Conservation (phyloP, 2,329 filamentous ascomycete species). For the Hawksworthiomyces lignivorus region DNA sequence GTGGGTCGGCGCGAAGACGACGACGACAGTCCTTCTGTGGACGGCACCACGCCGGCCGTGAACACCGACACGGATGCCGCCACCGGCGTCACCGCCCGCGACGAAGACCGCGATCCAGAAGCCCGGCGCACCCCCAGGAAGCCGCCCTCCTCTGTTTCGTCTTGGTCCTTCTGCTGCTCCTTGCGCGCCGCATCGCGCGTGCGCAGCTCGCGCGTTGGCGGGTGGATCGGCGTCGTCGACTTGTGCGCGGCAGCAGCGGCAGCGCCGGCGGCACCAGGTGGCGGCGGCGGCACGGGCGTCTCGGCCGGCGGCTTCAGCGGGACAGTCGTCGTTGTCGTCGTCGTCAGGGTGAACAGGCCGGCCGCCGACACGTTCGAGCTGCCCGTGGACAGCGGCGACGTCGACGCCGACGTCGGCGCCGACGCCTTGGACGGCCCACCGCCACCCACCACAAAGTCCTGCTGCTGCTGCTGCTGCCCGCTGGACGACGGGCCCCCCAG, state of each 20-base stretch:
- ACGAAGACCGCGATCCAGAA: constrained; percentile 11
- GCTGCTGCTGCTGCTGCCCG: constrained; percentile 19
- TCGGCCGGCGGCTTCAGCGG: constrained; percentile 23
- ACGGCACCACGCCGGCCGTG: constrained; percentile 11
- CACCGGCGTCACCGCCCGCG: constrained; percentile 9
- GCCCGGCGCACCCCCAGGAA: too few relatives aligned
- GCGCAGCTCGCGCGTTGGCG: constrained; percentile 26
- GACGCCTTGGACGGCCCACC: background rate
- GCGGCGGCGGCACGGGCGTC: constrained; percentile 22
- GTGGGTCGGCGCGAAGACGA: too few relatives aligned
- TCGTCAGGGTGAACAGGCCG: constrained; percentile 5
- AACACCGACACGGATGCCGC: background rate
- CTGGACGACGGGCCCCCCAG: too few relatives aligned
- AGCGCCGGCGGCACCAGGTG: constrained; percentile 23
- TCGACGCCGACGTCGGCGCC: constrained; percentile 5
- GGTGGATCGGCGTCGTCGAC: constrained; percentile 26
- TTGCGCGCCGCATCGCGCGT: constrained; percentile 21
- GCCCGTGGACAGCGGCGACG: constrained; percentile 7
- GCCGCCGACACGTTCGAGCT: background rate
- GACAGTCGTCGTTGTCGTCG: constrained; percentile 17
- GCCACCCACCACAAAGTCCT: constrained; percentile 14
- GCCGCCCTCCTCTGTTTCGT: background rate
- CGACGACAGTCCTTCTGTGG: too few relatives aligned
- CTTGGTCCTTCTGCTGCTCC: background rate
- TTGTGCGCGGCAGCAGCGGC: constrained; percentile 24